These are phyloP conservation scores for Arabidopsis arenosa DNA, from an alignment of 345 rosid genomes.

Conservation along the genomic window DNA sequence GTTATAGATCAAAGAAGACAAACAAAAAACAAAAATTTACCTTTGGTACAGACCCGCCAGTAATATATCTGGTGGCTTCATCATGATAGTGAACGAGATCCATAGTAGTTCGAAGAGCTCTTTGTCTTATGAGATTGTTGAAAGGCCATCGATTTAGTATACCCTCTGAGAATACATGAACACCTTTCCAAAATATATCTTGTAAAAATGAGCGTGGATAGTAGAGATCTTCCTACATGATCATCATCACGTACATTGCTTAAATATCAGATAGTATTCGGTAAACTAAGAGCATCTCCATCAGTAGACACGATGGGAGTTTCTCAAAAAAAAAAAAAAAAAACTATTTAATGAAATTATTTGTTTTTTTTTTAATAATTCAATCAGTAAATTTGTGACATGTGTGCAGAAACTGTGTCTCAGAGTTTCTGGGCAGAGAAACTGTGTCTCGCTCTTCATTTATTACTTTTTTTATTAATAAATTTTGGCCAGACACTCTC, in stretches of 20 bases:
- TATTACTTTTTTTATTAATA: too few species aligned
- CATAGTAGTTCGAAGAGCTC: conserved; percentile 3
- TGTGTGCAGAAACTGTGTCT: too few species aligned
- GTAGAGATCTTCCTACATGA: conserved; percentile 5
- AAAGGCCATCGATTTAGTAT: conserved; percentile 7
- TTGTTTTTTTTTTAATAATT: too few species aligned
- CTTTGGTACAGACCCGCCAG: not conserved
- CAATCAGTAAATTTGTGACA: too few species aligned
- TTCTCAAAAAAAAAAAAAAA: too few species aligned
- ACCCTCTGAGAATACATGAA: not conserved
- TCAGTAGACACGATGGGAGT: too few species aligned
- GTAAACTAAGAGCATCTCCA: too few species aligned
- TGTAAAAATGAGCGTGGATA: conserved; percentile 2
- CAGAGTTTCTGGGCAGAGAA: too few species aligned
- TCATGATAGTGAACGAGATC: conserved; percentile 7
- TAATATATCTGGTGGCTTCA: conserved; percentile 6
- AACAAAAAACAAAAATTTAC: not conserved
- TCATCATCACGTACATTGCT: not conserved
- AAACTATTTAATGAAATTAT: too few species aligned
- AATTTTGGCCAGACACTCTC: too few species aligned
- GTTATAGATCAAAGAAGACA: not conserved
- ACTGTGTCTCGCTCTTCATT: too few species aligned
- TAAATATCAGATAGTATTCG: not conserved
- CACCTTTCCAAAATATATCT: conserved; percentile 1
- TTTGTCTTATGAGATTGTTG: not conserved